These are phyloP conservation scores for Fusarium illudens DNA, from an alignment of 2,329 filamentous ascomycete genomes.

Conservation along the genomic window DNA sequence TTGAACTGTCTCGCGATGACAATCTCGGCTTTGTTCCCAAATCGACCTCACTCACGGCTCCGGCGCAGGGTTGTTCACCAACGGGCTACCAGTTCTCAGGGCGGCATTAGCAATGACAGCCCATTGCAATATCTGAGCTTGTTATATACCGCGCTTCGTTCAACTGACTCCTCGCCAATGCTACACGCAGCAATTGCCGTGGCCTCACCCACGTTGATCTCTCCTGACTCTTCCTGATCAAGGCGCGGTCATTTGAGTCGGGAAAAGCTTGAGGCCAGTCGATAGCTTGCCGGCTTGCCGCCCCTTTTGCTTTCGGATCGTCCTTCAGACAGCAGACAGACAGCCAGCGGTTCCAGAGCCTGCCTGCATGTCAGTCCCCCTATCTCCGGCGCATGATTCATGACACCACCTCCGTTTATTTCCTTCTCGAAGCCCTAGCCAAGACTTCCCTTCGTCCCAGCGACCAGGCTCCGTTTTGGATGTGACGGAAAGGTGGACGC, in stretches of 20 bases:
- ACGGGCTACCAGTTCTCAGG: conserved; percentile 10
- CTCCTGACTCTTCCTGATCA: conserved; percentile 19
- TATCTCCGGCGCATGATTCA: conserved; percentile 25
- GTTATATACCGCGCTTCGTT: conserved; percentile 21
- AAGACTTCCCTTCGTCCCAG: background rate
- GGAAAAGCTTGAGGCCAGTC: conserved; percentile 8
- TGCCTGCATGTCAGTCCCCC: conserved; percentile 6
- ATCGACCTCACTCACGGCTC: conserved; percentile 3
- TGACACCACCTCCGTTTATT: conserved; percentile 16
- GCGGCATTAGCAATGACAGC: conserved; percentile 22
- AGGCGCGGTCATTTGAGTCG: conserved; percentile 27
- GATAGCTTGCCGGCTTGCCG: conserved; percentile 24
- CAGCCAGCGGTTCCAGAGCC: conserved; percentile 5
- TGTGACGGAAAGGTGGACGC: background rate
- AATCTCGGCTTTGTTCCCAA: conserved; percentile 20
- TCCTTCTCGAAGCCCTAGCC: conserved; percentile 3
- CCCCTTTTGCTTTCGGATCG: conserved; percentile 19
- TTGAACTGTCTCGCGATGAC: conserved; percentile 2
- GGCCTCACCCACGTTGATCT: conserved; percentile 14
- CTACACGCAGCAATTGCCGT: conserved; percentile 12
- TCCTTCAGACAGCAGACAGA: background rate
- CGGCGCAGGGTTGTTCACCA: conserved; percentile 10
- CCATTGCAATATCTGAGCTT: conserved; percentile 13
- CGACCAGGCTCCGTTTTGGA: conserved; percentile 1
- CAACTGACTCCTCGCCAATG: background rate